Base-by-base conservation (phyloP, 352 stramenopile species). In the Phytophthora ramorum region DNA sequence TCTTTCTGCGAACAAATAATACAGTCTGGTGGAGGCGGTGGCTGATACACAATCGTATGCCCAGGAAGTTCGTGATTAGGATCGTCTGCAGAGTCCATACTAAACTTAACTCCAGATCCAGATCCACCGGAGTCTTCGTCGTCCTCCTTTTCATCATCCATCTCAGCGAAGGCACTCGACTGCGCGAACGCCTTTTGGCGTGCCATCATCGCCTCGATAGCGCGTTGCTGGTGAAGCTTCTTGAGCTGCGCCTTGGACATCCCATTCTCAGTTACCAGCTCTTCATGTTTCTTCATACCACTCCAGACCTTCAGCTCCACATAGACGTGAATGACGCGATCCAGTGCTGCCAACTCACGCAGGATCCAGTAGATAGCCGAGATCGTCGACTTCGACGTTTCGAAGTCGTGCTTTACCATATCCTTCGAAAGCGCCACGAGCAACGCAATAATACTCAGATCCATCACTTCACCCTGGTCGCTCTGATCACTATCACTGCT, bases 1-100 rank as follows among this genome's bases (percentile, higher is more conserved):
- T 94, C 89, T 63, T 91, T 90, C 48, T 94, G 87, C 16, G 87
- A 86, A 30, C 87, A 96, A 54, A 96, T 94, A 62, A 94, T 94
- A 51, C 86, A 94, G 50, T 94, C 84, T 14, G 87, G 87, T 7
- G 84, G 73, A 4, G 81, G 76, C 7, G 85, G 85, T 13, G 85
- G 81, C 0, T 78, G 75, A 40, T 91, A 93, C 7, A 93, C 81
- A 40, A 92, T 79, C 7, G 79, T 81, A 17, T 73, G 43, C 12
- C 58, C 54, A 34, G 62, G 63, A 3, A 62, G 17, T 13, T 65
- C 66, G 19, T 67, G 51, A 50, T 58, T 56, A 16, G 41, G 22
- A 38, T 77, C 61, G 13, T 75, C 41, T 7, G 32, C 38, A 2
- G 46, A 41, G 24, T 74, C 63, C 38, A 68, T 55, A 8, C 43